phyloP scores from a whole-genome alignment of 495 filamentous ascomycete species.

The Penicillium alfredii region DNA sequence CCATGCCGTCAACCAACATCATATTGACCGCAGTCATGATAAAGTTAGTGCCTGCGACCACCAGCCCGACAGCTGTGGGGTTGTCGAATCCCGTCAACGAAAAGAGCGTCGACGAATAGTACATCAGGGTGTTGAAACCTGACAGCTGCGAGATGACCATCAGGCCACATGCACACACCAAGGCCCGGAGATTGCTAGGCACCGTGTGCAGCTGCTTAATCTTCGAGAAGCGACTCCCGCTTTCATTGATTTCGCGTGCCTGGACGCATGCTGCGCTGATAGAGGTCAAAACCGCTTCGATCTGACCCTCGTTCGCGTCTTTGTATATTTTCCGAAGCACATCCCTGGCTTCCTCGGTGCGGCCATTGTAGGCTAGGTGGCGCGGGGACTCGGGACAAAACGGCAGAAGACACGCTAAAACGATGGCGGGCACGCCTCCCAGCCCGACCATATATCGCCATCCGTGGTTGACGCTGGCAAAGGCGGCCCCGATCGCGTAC shows the following conservation, averaged over 20 bases:
- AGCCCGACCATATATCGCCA: constrained; percentile 52
- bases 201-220: constrained; percentile 43
- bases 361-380: constrained; percentile 43
- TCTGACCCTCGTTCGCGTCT: constrained; percentile 29
- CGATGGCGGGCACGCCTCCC: constrained; percentile 43
- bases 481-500: constrained; percentile 49
- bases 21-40: constrained; percentile 45
- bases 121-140: constrained; percentile 44
- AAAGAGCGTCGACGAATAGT: constrained; percentile 47
- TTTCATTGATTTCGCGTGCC: constrained; percentile 29
- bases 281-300: constrained; percentile 31
- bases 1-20: constrained; percentile 39
- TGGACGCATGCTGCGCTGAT: constrained; percentile 35
- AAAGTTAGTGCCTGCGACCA: constrained; percentile 48
- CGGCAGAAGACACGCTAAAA: constrained; percentile 37
- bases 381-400: constrained; percentile 51
- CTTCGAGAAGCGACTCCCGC: constrained; percentile 27
- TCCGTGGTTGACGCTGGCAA: constrained; percentile 41
- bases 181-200: constrained; percentile 15
- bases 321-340: constrained; percentile 38
- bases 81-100: constrained; percentile 46
- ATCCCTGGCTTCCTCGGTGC: constrained; percentile 31
- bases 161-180: constrained; percentile 16
- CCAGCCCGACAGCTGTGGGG: constrained; percentile 41
- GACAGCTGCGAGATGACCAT: constrained; percentile 30